Conservation (phyloP, 2,329 filamentous ascomycete species). For the Penicillium hordei region DNA sequence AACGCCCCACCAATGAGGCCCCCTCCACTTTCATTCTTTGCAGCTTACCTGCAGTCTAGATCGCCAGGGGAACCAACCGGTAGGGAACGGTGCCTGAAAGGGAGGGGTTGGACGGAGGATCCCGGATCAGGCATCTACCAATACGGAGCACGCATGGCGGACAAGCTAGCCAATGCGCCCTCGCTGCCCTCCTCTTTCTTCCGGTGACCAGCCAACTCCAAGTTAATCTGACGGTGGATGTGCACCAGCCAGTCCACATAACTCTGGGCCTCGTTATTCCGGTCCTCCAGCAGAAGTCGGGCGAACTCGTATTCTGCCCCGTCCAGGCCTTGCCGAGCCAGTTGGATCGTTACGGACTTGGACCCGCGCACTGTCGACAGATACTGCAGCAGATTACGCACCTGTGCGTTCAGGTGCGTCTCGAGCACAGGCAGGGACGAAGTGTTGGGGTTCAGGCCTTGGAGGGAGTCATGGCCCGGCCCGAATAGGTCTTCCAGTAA, state of each 20-base stretch:
- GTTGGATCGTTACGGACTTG: slow-evolving; percentile 84
- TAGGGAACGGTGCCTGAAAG: not conserved
- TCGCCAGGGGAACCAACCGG: slow-evolving; percentile 1
- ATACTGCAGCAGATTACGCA: slow-evolving; percentile 89
- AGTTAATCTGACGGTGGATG: slow-evolving; percentile 86
- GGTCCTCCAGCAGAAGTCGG: slow-evolving; percentile 82
- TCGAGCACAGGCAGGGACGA: slow-evolving; percentile 79
- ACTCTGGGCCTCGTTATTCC: slow-evolving; percentile 95
- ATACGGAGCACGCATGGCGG: slow-evolving; percentile 48
- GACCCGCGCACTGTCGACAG: slow-evolving; percentile 75
- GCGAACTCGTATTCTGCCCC: slow-evolving; percentile 97
- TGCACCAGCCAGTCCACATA: slow-evolving; percentile 99
- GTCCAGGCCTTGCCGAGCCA: slow-evolving; percentile 88
- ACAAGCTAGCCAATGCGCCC: slow-evolving; percentile 46
- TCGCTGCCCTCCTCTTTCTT: slow-evolving; percentile 49
- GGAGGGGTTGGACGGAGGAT: not conserved
- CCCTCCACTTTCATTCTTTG: not conserved
- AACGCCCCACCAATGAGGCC: not conserved
- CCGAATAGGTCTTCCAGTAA: slow-evolving; percentile 89
- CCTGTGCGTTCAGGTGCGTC: slow-evolving; percentile 91
- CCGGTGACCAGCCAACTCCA: slow-evolving; percentile 65
- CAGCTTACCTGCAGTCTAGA: slow-evolving; percentile 9
- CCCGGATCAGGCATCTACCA: slow-evolving; percentile 34
- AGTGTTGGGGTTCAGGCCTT: slow-evolving; percentile 76
- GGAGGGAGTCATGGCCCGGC: slow-evolving; percentile 67